A percentile compares a stretch with the other conserved stretches of the same genome.
Conservation (phyloP, 352 stramenopile species). For the Globisporangium parvum region DNA sequence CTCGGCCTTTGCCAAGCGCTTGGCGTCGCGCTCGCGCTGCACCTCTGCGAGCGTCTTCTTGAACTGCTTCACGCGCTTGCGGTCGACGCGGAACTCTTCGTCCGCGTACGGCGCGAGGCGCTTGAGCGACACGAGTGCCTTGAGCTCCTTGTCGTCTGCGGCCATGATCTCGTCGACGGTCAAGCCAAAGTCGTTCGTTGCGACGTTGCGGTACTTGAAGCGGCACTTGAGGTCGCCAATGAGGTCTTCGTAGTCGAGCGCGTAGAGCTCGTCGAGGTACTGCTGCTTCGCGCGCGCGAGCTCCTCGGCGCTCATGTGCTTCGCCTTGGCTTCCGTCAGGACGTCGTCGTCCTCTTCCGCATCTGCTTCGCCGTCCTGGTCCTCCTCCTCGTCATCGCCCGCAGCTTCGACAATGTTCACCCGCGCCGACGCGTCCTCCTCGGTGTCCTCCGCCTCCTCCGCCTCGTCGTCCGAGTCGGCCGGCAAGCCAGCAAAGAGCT, state of each 20-base stretch:
- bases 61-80: slow-evolving; percentile 67
- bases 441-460: slow-evolving; percentile 16
- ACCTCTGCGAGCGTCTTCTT: slow-evolving; percentile 54
- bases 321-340: slow-evolving; percentile 31
- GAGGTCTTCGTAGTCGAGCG: slow-evolving; percentile 98
- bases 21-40: slow-evolving; percentile 33
- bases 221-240: slow-evolving; percentile 96
- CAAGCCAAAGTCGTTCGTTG: slow-evolving; percentile 95
- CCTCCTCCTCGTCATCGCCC: slow-evolving; percentile 21
- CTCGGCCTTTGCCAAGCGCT: slow-evolving; percentile 23
- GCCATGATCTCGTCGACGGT: slow-evolving; percentile 97
- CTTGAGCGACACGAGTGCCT: slow-evolving; percentile 96
- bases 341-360: slow-evolving; percentile 45
- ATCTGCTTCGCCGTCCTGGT: slow-evolving; percentile 27
- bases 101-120: slow-evolving; percentile 93
- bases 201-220: slow-evolving; percentile 97
- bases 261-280: slow-evolving; percentile 96
- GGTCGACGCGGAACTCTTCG: slow-evolving; percentile 67
- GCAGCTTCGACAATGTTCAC: slow-evolving; percentile 16
- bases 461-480: slow-evolving; percentile 61
- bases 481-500: slow-evolving; percentile 69
- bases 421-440: slow-evolving; percentile 29
- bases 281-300: slow-evolving; percentile 86
- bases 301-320: slow-evolving; percentile 53
- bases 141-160: slow-evolving; percentile 94